Evolutionary conservation across 2,329 filamentous ascomycete species (phyloP).

Genomic region (Colletotrichum destructivum): DNA sequence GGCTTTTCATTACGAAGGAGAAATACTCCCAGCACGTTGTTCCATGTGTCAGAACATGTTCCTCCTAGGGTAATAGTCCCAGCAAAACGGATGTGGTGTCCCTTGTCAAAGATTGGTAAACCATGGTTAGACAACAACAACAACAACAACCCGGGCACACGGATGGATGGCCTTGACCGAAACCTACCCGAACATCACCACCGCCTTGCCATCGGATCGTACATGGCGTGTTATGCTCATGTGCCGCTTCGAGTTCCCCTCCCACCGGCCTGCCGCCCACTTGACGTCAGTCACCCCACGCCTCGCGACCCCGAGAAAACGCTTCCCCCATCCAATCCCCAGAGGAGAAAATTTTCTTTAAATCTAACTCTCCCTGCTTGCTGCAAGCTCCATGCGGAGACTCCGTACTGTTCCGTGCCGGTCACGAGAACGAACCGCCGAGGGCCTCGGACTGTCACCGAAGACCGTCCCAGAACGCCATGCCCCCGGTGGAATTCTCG

Average conservation of each 20-base stretch:
- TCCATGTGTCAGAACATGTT: background rate
- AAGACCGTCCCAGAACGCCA: constrained; percentile 7
- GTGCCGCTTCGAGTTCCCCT: constrained; percentile 4
- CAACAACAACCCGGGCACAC: background rate
- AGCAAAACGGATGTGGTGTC: background rate
- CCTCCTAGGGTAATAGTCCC: background rate
- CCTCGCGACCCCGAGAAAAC: background rate
- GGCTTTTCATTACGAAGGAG: background rate
- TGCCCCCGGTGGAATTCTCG: constrained; percentile 15
- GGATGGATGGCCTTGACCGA: background rate
- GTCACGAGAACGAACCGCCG: constrained; percentile 13
- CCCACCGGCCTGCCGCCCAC: background rate
- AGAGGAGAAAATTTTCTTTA: constrained; percentile 1
- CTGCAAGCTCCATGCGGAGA: constrained; percentile 1
- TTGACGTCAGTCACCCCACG: constrained; percentile 21
- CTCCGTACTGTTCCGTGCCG: constrained; percentile 7
- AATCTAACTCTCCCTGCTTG: no score
- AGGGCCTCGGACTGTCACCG: constrained; percentile 18
- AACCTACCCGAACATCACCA: background rate
- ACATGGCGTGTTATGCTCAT: background rate
- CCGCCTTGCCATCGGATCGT: background rate
- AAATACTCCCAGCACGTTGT: background rate
- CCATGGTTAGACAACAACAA: background rate
- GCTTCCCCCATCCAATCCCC: constrained; percentile 8
- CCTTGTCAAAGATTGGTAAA: background rate